Conservation (phyloP, 2,329 filamentous ascomycete species). For the Aspergillus aculeatinus region DNA sequence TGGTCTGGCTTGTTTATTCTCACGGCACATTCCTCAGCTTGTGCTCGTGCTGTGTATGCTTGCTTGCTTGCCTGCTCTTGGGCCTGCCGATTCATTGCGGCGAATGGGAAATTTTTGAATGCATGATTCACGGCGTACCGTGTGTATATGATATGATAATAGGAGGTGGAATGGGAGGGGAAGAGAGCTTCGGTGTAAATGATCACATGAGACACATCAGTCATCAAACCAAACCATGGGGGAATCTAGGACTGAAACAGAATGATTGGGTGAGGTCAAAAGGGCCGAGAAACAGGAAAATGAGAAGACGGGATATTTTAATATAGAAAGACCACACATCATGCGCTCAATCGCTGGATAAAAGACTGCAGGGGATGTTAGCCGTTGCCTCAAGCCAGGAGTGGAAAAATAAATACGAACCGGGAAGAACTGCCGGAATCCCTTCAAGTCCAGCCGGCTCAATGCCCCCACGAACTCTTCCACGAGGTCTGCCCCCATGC, state of each 20-base stretch:
- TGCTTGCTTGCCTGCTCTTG: background rate
- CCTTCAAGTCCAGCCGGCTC: conserved; percentile 45
- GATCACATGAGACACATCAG: conserved; percentile 24
- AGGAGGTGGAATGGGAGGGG: background rate
- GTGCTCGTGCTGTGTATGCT: background rate
- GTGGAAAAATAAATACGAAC: conserved; percentile 26
- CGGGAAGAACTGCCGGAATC: conserved; percentile 51
- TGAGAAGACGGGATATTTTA: conserved; percentile 6
- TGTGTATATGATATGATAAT: conserved; percentile 9
- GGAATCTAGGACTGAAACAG: conserved; percentile 25
- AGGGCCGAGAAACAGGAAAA: conserved; percentile 8
- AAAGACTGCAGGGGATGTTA: conserved; percentile 33
- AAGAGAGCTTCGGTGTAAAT: conserved; percentile 13
- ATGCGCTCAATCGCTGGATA: conserved; percentile 48
- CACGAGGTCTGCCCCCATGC: conserved; percentile 48
- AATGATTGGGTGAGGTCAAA: conserved; percentile 9
- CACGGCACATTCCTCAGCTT: background rate
- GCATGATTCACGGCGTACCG: background rate
- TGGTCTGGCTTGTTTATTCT: background rate
- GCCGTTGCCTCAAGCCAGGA: background rate
- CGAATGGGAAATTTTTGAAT: background rate
- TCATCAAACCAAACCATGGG: conserved; percentile 30
- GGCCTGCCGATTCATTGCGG: background rate
- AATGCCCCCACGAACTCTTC: conserved; percentile 49
- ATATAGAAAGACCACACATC: conserved; percentile 21